Evolutionary conservation across 2,329 filamentous ascomycete genomes (phyloP).

Genomic region (Lizonia empirigonia): DNA sequence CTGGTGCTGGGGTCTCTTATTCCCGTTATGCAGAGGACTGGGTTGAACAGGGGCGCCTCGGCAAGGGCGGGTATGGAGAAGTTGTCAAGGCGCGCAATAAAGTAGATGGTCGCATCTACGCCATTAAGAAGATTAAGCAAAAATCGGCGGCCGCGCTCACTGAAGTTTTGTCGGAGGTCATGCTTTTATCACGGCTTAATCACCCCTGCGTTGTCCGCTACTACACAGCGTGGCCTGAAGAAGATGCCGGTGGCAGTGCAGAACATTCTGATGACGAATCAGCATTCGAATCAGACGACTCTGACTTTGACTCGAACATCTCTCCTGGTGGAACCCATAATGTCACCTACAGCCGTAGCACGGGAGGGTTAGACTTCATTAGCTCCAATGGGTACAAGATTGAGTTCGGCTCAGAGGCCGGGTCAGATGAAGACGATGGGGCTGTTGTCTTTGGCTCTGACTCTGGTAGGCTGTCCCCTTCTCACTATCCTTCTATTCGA

Average conservation of each 20-base stretch:
- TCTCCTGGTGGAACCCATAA: slow-evolving; percentile 33
- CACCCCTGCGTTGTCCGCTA: slow-evolving; percentile 89
- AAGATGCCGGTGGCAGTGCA: slow-evolving; percentile 57
- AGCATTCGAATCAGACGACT: slow-evolving; percentile 36
- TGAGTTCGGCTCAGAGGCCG: slow-evolving; percentile 72
- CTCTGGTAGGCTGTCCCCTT: slow-evolving; percentile 34
- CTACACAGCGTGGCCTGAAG: slow-evolving; percentile 93
- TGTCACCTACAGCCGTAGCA: slow-evolving; percentile 71
- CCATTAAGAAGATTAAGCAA: slow-evolving; percentile 94
- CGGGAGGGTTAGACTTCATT: slow-evolving; percentile 85
- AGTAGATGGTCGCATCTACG: slow-evolving; percentile 90
- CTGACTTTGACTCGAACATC: slow-evolving; percentile 31
- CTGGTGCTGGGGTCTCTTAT: slow-evolving; percentile 48
- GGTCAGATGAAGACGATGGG: slow-evolving; percentile 46
- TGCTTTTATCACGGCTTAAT: slow-evolving; percentile 87
- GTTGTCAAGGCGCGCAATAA: slow-evolving; percentile 96
- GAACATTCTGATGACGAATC: slow-evolving; percentile 42
- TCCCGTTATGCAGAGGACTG: slow-evolving; percentile 90
- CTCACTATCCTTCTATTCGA: not conserved
- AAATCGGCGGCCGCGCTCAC: slow-evolving; percentile 75
- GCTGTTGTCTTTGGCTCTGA: slow-evolving; percentile 48
- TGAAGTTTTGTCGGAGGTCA: slow-evolving; percentile 83
- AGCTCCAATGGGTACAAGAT: slow-evolving; percentile 81
- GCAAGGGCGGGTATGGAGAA: slow-evolving; percentile 93
- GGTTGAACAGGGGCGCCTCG: slow-evolving; percentile 84